Percentiles rank a stretch among this genome's conserved stretches.
Evolutionary conservation across 345 rosid species (phyloP).

Genomic region (Populus alba): DNA sequence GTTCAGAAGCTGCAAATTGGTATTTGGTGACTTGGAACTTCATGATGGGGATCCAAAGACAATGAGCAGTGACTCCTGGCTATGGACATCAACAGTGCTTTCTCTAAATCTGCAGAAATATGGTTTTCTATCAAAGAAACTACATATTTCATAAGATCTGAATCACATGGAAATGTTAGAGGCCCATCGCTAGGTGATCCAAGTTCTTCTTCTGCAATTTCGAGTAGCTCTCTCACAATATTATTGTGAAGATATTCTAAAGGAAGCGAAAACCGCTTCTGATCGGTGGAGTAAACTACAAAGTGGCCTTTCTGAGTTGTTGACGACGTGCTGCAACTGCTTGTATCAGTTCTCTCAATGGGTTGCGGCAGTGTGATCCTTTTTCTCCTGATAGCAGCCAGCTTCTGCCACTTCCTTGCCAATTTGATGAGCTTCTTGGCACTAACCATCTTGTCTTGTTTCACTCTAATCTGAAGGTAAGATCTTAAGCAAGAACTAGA

Average conservation of each 20-base stretch:
- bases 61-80: background rate
- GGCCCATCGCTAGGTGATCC: constrained; percentile 2
- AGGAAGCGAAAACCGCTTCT: constrained; percentile 9
- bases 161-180: constrained; percentile 12
- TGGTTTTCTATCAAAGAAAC: background rate
- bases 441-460: constrained; percentile 4
- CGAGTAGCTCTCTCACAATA: background rate
- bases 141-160: constrained; percentile 6
- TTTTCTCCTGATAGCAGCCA: background rate
- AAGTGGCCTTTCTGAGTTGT: constrained; percentile 7
- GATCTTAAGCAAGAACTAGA: background rate
- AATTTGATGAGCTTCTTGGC: background rate
- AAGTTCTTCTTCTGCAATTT: constrained; percentile 18
- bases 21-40: background rate
- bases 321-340: background rate
- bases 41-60: background rate
- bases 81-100: background rate
- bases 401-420: constrained; percentile 5
- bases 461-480: background rate
- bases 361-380: background rate
- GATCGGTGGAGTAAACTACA: constrained; percentile 6
- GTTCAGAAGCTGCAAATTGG: background rate
- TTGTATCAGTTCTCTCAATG: background rate
- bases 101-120: background rate
- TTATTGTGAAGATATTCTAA: constrained; percentile 4